phyloP scores from a whole-genome alignment of 73 alveolate genomes.

The Vitrella brassicaformis region DNA sequence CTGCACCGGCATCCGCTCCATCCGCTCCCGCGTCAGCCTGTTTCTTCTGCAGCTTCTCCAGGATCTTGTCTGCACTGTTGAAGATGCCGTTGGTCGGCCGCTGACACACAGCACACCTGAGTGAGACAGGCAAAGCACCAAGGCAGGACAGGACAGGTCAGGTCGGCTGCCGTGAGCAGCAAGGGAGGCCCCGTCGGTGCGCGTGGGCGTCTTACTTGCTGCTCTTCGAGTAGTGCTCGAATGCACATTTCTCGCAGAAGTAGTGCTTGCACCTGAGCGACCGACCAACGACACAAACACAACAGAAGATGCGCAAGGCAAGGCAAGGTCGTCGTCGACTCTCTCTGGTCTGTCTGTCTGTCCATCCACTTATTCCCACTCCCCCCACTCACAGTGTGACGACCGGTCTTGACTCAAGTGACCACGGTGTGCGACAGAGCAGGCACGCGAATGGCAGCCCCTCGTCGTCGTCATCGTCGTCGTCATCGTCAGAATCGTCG shows the following conservation, averaged over 20 bases:
- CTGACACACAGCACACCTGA: constrained; percentile 2
- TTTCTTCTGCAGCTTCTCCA: background rate
- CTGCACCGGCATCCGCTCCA: too few relatives aligned
- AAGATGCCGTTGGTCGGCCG: constrained; percentile 5
- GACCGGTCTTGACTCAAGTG: too few relatives aligned
- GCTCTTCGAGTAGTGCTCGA: background rate
- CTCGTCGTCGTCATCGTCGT: background rate
- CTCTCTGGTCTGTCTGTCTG: too few relatives aligned
- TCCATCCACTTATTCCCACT: too few relatives aligned
- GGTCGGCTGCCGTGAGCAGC: background rate
- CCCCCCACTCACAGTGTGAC: too few relatives aligned
- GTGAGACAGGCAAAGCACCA: background rate
- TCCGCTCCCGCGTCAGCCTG: too few relatives aligned
- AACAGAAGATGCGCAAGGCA: too few relatives aligned
- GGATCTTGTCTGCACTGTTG: background rate
- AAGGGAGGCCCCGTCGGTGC: too few relatives aligned
- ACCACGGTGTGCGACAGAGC: too few relatives aligned
- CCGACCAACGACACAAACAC: too few relatives aligned
- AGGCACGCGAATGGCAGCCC: background rate
- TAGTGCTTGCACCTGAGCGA: constrained; percentile 2
- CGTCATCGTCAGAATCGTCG: background rate
- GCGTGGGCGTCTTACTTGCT: too few relatives aligned
- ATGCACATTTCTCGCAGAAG: constrained; percentile 10
- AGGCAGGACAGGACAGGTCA: background rate
- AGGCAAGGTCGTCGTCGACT: too few relatives aligned